Base-by-base conservation (phyloP, 1,139 yeast species). In the Suhomyces kunorum region DNA sequence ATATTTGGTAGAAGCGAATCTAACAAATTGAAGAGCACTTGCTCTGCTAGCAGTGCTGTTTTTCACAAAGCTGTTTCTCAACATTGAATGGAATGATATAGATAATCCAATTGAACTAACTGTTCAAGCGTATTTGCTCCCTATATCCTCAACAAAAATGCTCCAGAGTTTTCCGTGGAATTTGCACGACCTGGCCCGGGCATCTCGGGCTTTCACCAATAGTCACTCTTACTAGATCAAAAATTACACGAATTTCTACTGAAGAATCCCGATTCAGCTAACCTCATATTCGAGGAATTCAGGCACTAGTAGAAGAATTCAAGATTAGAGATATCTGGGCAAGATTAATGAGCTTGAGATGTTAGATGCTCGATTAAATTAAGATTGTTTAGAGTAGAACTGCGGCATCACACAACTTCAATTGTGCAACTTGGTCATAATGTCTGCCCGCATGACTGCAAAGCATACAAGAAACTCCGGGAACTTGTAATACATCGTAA, bases 1-100 rank as follows among this genome's bases (percentile, higher is more conserved):
- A 63, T 87, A 94, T 64, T 87, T 69, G 46, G 61, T 59, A 46
- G 74, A 67, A 37, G 64, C 67, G 47, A 50, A 63, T 63, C 75
- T 67, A 43, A 64, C 63, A 50, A 68, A 68, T 48, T 63, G 66
- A 36, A 49, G 46, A 11, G 47, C 45, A 20, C 40, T 34, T 9
- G 40, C 40, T 33, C 43, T 34, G 25, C 41, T 33, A 16, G 36
- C 28, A 27, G 46, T 31, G 25, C 42, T 39, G 31, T 45, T 45
- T 38, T 42, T 37, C 27, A 32, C 45, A 34, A 49, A 45, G 31
- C 52, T 43, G 34, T 46, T 38, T 51, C 54, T 51, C 50, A 51
- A 51, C 55, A 51, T 51, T 27, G 32, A 37, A 29, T 27, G 16
- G 28, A 34, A 8, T 28, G 24, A 33, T 36, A 27, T 34, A 29